Evolutionary conservation across 2,329 filamentous ascomycete species (phyloP).

Genomic region (Diaporthe humulicola): DNA sequence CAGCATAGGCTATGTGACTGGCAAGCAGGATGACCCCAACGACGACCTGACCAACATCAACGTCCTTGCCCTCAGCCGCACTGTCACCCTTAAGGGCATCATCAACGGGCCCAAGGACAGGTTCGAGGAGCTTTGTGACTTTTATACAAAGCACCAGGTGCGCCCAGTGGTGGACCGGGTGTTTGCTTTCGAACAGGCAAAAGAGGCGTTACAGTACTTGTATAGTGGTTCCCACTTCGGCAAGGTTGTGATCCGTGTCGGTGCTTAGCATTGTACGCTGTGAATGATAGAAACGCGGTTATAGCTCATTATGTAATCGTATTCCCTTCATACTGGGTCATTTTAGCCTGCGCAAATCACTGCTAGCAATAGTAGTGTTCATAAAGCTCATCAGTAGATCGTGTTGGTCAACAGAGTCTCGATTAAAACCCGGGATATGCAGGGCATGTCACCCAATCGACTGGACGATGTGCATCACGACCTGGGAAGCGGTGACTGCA

Average conservation of each 20-base stretch:
- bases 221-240: slow-evolving; percentile 65
- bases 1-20: slow-evolving; percentile 56
- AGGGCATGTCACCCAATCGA: neutral
- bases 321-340: neutral
- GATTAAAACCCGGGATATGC: neutral
- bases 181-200: slow-evolving; percentile 57
- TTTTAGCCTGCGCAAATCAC: neutral
- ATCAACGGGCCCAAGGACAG: slow-evolving; percentile 70
- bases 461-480: neutral
- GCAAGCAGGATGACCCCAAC: slow-evolving; percentile 60
- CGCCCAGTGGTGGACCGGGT: slow-evolving; percentile 57
- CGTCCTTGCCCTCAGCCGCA: slow-evolving; percentile 55
- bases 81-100: slow-evolving; percentile 60
- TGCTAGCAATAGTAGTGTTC: neutral
- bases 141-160: slow-evolving; percentile 53
- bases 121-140: slow-evolving; percentile 44
- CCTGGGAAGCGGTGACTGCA: neutral
- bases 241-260: slow-evolving; percentile 60
- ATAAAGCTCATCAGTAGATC: rapidly evolving
- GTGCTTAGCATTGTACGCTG: neutral
- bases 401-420: neutral
- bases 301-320: no score
- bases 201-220: slow-evolving; percentile 63
- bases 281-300: neutral
- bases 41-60: slow-evolving; percentile 69